These are phyloP conservation scores for Fusarium sp. DNA, from an alignment of 2,329 filamentous ascomycete species.

Conservation along the genomic window DNA sequence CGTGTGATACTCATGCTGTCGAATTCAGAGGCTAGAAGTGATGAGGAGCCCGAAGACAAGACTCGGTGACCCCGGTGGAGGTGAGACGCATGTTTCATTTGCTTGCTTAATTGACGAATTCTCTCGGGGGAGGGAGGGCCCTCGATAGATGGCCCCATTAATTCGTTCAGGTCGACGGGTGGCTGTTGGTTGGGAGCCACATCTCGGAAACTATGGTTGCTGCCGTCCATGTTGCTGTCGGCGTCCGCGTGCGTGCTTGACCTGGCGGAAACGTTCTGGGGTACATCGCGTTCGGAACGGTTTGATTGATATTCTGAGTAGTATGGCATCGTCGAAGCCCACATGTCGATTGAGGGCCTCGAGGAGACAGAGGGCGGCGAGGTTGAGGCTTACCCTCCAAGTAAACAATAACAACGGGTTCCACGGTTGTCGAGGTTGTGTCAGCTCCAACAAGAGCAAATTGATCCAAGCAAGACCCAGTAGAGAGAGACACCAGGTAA, in stretches of 20 bases:
- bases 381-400: constrained; percentile 46
- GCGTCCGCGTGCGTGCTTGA: constrained; percentile 19
- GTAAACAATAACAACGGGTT: constrained; percentile 37
- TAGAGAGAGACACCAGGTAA: constrained; percentile 23
- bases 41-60: constrained; percentile 68
- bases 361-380: constrained; percentile 44
- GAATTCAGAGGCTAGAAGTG: constrained; percentile 58
- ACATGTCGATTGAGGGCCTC: constrained; percentile 43
- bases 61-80: constrained; percentile 51
- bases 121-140: constrained; percentile 71
- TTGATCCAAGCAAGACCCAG: constrained; percentile 18
- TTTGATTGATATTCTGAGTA: constrained; percentile 44
- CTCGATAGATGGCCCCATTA: constrained; percentile 70
- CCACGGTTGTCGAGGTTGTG: constrained; percentile 35
- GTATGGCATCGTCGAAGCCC: constrained; percentile 43
- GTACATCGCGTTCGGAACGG: constrained; percentile 35
- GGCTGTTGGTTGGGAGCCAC: constrained; percentile 30
- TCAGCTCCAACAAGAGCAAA: constrained; percentile 7
- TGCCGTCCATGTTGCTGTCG: constrained; percentile 21
- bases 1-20: constrained; percentile 65
- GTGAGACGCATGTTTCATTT: constrained; percentile 67
- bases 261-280: constrained; percentile 25
- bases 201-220: constrained; percentile 18
- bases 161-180: constrained; percentile 52
- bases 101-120: constrained; percentile 68